Evolutionary conservation across 345 rosid species (phyloP), one percentile per base, ranked within the genome.

Genomic region (Lumnitzera racemosa): DNA sequence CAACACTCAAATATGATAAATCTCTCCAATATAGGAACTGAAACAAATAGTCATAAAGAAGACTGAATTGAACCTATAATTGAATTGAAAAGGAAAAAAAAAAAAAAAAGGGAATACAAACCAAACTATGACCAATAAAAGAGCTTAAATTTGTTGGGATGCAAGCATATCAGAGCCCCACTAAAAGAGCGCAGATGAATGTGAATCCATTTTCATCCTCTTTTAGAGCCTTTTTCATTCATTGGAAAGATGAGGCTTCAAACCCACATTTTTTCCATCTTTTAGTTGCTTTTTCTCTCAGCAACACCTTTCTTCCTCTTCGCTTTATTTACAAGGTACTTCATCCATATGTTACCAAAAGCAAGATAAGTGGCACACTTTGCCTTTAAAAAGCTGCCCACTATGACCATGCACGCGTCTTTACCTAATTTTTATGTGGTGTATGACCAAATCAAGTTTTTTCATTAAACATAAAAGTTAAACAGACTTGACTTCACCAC

Each of bases 321-420:
- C 31, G 49, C 29, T 59, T 53, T 41, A 15, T 61, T 57, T 61
- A 55, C 27, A 41, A 58, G 57, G 61, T 55, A 57, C 49, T 59
- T 12, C 11, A 27, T 48, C 24, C 46, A 46, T 46, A 46, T 49
- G 48, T 62, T 55, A 56, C 47, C 49, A 53, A 68, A 71, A 41
- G 49, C 23, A 58, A 2, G 15, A 20, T 23, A 47, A 51, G 52
- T 36, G 51, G 57, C 51, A 27, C 20, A 50, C 25, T 59, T 56
- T 67, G 9, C 59, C 68, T 59, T 29, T 13, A 48, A 53, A 59
- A 60, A 65, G 62, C 56, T 43, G 49, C 47, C 36, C 36, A 27
- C 43, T 59, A 62, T 25, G 51, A 68, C 75, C 63, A 55, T 56
- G 49, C 72, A 62, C 66, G 48, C 47, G 65, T 63, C 63, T 56